These are phyloP conservation scores for Hypoxylon rickii DNA, from an alignment of 495 filamentous ascomycete species.

Conservation along the genomic window DNA sequence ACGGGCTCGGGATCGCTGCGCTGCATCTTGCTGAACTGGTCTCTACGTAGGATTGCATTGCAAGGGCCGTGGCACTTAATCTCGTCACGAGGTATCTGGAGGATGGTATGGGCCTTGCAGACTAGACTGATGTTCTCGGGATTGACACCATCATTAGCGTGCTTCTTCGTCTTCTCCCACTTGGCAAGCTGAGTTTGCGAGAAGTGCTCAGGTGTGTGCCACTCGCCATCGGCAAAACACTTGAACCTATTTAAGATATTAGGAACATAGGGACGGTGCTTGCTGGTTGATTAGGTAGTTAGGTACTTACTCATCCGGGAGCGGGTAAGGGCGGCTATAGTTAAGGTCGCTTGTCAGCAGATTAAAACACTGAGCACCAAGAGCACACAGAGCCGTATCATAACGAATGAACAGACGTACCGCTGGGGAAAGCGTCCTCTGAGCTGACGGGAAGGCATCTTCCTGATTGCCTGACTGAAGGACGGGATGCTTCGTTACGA, in stretches of 20 bases:
- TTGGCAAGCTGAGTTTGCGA: constrained; percentile 52
- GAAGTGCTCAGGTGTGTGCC: constrained; percentile 44
- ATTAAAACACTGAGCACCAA: too few species aligned
- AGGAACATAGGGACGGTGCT: not conserved
- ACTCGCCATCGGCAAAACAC: constrained; percentile 53
- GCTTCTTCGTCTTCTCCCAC: constrained; percentile 37
- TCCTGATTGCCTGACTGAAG: not conserved
- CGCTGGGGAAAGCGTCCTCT: not conserved
- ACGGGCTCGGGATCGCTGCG: constrained; percentile 55
- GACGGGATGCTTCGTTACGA: too few species aligned
- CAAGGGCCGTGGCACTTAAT: constrained; percentile 54
- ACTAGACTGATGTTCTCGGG: constrained; percentile 32
- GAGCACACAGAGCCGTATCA: not conserved
- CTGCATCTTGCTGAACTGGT: constrained; percentile 63
- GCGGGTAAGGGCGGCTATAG: not conserved
- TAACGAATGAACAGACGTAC: not conserved
- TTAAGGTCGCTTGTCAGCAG: not conserved
- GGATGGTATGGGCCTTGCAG: constrained; percentile 37
- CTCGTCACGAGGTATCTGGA: too few species aligned
- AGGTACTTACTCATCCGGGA: constrained; percentile 15
- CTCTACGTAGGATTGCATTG: constrained; percentile 46
- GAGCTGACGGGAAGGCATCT: not conserved
- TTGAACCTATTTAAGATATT: constrained; percentile 44
- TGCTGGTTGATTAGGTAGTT: not conserved
- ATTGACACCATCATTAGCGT: constrained; percentile 23